These are phyloP conservation scores for Podila epigama DNA, from an alignment of 192 early-diverging fungal species.

Conservation along the genomic window DNA sequence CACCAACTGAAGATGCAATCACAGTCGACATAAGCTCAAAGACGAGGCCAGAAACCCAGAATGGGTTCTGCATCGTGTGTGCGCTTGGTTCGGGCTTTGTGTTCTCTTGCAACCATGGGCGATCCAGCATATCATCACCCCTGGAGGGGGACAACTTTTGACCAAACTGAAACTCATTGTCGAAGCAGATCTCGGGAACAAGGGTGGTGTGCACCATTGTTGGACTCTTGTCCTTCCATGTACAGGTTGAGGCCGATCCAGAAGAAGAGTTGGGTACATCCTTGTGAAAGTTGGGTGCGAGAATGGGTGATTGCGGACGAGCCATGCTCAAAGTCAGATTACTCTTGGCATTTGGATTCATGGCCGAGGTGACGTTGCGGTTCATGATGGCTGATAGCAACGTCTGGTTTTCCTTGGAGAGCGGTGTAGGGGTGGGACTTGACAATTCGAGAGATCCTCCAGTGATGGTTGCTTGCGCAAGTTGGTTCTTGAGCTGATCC, in stretches of 20 bases:
- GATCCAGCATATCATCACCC: conserved; percentile 19
- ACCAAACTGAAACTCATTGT: conserved; percentile 37
- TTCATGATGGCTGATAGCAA: conserved; percentile 39
- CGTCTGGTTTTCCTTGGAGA: conserved; percentile 41
- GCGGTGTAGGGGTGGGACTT: conserved; percentile 3
- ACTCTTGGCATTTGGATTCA: conserved; percentile 37
- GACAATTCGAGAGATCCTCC: background rate
- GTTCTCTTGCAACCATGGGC: conserved; percentile 27
- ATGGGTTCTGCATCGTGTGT: background rate
- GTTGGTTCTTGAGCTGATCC: conserved; percentile 15
- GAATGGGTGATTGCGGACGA: conserved; percentile 37
- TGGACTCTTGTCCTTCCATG: conserved; percentile 48
- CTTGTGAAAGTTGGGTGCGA: conserved; percentile 39
- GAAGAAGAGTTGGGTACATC: conserved; percentile 44
- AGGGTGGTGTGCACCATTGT: conserved; percentile 46
- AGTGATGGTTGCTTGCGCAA: conserved; percentile 15
- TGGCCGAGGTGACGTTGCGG: conserved; percentile 17
- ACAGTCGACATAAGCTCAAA: conserved; percentile 35
- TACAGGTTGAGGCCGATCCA: conserved; percentile 12
- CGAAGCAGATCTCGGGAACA: conserved; percentile 42
- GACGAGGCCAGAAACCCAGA: conserved; percentile 16
- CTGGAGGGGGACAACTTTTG: conserved; percentile 3
- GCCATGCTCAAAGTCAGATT: conserved; percentile 23
- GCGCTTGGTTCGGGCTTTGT: background rate
- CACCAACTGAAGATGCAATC: background rate